phyloP scores from a whole-genome alignment of 1,284 basidiomycete species.

The Cryptococcus deneoformans region DNA sequence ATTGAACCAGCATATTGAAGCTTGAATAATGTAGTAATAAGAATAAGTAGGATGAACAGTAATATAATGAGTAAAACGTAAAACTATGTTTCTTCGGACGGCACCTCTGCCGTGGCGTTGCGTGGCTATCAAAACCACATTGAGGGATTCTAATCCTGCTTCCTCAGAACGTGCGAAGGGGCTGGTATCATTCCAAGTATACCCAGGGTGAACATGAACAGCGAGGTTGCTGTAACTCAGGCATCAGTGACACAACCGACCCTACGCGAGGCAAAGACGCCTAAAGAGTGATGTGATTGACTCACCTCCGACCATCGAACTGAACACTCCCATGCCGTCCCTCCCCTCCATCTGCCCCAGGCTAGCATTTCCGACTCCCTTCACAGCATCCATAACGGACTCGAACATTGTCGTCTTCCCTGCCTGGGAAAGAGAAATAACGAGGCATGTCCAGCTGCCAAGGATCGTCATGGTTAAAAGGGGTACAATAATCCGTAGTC shows the following conservation, averaged over 20 bases:
- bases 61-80: no score
- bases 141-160: no score
- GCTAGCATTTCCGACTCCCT: slow-evolving; percentile 21
- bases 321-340: slow-evolving; percentile 28
- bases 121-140: no score
- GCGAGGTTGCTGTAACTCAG: slow-evolving; percentile 32
- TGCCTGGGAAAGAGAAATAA: slow-evolving; percentile 40
- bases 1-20: no score
- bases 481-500: slow-evolving; percentile 43
- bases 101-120: no score
- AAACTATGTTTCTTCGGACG: no score
- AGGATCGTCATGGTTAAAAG: slow-evolving; percentile 44
- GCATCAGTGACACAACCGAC: slow-evolving; percentile 3
- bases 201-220: slow-evolving; percentile 42
- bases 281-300: background rate
- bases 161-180: slow-evolving; percentile 10
- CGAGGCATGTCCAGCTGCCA: slow-evolving; percentile 39
- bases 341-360: slow-evolving; percentile 16
- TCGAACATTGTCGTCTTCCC: slow-evolving; percentile 24
- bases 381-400: slow-evolving; percentile 26
- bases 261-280: no score
- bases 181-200: slow-evolving; percentile 42
- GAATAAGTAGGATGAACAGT: no score
- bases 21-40: no score
- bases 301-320: slow-evolving; percentile 40